Percentiles rank a stretch among this genome's conserved stretches.
Conservation (phyloP, 805 yeast genomes). For the Blastobotrys attinorum region DNA sequence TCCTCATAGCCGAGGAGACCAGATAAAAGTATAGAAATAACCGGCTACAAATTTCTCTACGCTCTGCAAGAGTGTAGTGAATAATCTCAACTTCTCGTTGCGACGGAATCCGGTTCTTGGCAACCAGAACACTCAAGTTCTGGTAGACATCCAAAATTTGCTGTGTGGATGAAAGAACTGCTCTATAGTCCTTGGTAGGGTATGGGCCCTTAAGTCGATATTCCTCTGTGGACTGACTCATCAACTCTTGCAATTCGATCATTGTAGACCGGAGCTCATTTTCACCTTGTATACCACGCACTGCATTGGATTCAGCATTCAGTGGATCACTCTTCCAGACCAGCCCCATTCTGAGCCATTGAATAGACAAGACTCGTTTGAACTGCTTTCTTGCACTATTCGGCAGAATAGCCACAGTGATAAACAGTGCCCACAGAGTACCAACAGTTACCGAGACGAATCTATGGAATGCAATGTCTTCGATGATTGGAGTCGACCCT, state of each 20-base stretch:
- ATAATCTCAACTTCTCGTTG: constrained; percentile 50
- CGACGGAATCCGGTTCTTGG: constrained; percentile 48
- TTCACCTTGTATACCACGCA: constrained; percentile 24
- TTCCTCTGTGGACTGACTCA: constrained; percentile 70
- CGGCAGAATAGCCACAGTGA: constrained; percentile 62
- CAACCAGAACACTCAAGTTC: constrained; percentile 61
- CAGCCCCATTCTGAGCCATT: constrained; percentile 77
- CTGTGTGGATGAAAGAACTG: constrained; percentile 48
- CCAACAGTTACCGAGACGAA: constrained; percentile 67
- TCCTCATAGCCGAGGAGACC: constrained; percentile 55
- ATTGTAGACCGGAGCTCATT: constrained; percentile 46
- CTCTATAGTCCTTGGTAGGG: constrained; percentile 45
- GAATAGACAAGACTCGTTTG: constrained; percentile 53
- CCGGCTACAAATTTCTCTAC: constrained; percentile 62
- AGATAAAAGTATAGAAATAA: constrained; percentile 66
- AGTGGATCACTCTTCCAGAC: constrained; percentile 74
- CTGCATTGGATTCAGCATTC: constrained; percentile 20
- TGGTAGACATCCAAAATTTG: constrained; percentile 67
- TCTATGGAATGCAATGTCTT: constrained; percentile 72
- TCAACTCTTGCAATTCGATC: constrained; percentile 49
- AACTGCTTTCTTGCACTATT: constrained; percentile 66
- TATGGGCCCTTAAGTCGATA: constrained; percentile 67
- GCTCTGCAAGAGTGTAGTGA: constrained; percentile 39
- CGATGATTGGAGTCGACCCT: constrained; percentile 58
- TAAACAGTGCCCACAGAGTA: constrained; percentile 64